Evolutionary conservation across 1,284 basidiomycete genomes (phyloP).

Genomic region (Tranzscheliella williamsii): DNA sequence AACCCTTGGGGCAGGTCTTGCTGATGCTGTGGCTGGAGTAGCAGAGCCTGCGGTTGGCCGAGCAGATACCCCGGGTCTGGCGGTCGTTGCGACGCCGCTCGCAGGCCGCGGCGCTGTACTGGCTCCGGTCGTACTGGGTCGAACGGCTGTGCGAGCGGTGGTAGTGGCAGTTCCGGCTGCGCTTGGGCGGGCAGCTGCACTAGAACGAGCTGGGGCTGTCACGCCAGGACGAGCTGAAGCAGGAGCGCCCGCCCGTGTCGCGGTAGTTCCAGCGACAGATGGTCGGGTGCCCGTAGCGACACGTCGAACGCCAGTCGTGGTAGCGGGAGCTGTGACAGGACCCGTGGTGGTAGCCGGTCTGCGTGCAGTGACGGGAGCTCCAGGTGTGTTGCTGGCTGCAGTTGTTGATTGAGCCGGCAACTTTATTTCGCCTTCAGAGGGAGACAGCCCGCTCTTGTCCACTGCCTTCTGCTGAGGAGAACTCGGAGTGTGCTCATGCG

Average conservation of each 20-base stretch:
- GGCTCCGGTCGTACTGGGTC: constrained; percentile 4
- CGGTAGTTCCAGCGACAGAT: constrained; percentile 7
- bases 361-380: not conserved
- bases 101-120: constrained; percentile 2
- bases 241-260: constrained; percentile 2
- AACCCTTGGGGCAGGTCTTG: not conserved
- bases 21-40: constrained; percentile 11
- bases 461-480: not conserved
- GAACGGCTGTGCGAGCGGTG: constrained; percentile 1
- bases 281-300: constrained; percentile 14
- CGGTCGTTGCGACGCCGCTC: too few relatives aligned
- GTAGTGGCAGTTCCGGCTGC: not conserved
- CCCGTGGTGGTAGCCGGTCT: constrained; percentile 2
- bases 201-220: not conserved
- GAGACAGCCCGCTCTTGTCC: not conserved
- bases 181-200: not conserved
- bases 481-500: constrained; percentile 1
- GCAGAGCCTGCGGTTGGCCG: constrained; percentile 1
- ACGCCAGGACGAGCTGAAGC: not conserved
- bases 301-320: constrained; percentile 13
- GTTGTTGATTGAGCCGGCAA: not conserved
- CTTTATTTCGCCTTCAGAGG: constrained; percentile 3
- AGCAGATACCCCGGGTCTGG: not conserved
- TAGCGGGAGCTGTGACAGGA: constrained; percentile 5
- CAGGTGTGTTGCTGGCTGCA: constrained; percentile 1